phyloP scores from a whole-genome alignment of 805 yeast species.

The Cyberlindnera amylophila region DNA sequence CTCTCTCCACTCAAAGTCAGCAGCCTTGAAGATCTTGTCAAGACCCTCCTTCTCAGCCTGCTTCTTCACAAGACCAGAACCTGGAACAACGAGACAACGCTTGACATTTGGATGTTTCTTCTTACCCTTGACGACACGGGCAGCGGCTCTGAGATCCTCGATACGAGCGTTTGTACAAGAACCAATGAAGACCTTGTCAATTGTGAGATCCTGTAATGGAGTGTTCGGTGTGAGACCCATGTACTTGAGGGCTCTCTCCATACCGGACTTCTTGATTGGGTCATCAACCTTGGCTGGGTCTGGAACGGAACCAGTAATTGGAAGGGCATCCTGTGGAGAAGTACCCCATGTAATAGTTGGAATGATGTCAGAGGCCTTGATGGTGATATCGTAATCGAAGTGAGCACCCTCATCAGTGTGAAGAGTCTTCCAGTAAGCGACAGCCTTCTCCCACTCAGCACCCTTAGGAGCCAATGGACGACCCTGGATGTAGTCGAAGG shows the following conservation, averaged over 20 bases:
- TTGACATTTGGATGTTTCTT: conserved; percentile 78
- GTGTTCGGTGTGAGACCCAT: conserved; percentile 88
- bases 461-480: conserved; percentile 95
- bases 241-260: conserved; percentile 87
- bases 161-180: conserved; percentile 97
- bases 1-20: conserved; percentile 99
- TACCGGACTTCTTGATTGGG: conserved; percentile 73
- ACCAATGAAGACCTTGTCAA: conserved; percentile 96
- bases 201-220: conserved; percentile 65
- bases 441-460: conserved; percentile 92
- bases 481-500: conserved; percentile 86
- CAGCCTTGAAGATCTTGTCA: conserved; percentile 82
- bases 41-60: conserved; percentile 96
- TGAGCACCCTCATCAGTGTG: conserved; percentile 86
- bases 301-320: conserved; percentile 87
- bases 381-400: conserved; percentile 79
- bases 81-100: conserved; percentile 91
- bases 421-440: conserved; percentile 84
- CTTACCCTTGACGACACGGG: conserved; percentile 86
- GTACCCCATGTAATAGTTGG: conserved; percentile 99
- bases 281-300: conserved; percentile 75
- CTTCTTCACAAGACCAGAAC: conserved; percentile 89
- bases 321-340: conserved; percentile 97
- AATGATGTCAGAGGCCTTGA: conserved; percentile 78
- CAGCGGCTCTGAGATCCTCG: conserved; percentile 95